These are phyloP conservation scores for Ganoderma boninense DNA, from an alignment of 1,284 basidiomycete genomes.

Conservation along the genomic window DNA sequence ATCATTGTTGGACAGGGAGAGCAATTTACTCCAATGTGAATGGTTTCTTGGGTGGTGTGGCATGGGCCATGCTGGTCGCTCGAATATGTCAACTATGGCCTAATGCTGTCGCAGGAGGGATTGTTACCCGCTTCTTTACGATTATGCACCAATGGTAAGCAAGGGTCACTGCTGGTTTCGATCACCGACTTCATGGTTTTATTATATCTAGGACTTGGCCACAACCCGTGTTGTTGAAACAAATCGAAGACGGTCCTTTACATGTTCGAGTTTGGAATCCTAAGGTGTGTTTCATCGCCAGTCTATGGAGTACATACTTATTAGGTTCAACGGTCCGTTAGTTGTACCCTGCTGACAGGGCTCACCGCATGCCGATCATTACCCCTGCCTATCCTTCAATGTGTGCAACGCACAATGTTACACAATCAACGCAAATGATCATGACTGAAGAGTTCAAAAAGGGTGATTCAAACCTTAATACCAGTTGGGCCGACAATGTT, in stretches of 20 bases:
- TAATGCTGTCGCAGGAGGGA: conserved; percentile 92
- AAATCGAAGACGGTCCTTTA: conserved; percentile 95
- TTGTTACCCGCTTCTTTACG: conserved; percentile 97
- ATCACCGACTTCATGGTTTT: conserved; percentile 23
- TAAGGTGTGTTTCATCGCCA: conserved; percentile 59
- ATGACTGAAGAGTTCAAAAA: conserved; percentile 97
- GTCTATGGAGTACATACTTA: background rate
- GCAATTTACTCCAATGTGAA: conserved; percentile 99
- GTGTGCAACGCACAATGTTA: conserved; percentile 99
- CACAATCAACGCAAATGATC: conserved; percentile 94
- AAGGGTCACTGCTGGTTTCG: background rate
- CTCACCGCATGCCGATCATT: conserved; percentile 99
- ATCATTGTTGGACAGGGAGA: conserved; percentile 61
- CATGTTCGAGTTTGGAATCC: conserved; percentile 99
- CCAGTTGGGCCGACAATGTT: background rate
- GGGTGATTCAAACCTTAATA: conserved; percentile 54
- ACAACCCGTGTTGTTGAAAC: conserved; percentile 94
- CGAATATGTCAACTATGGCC: conserved; percentile 99
- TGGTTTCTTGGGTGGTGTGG: conserved; percentile 97
- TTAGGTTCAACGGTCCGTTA: conserved; percentile 39
- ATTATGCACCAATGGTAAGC: conserved; percentile 95
- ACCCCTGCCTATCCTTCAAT: conserved; percentile 99
- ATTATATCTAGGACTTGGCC: conserved; percentile 85
- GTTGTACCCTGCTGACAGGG: conserved; percentile 92
- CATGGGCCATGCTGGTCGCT: conserved; percentile 98